These are phyloP conservation scores for Ascochyta fabae DNA, from an alignment of 2,329 filamentous ascomycete species.

Conservation along the genomic window DNA sequence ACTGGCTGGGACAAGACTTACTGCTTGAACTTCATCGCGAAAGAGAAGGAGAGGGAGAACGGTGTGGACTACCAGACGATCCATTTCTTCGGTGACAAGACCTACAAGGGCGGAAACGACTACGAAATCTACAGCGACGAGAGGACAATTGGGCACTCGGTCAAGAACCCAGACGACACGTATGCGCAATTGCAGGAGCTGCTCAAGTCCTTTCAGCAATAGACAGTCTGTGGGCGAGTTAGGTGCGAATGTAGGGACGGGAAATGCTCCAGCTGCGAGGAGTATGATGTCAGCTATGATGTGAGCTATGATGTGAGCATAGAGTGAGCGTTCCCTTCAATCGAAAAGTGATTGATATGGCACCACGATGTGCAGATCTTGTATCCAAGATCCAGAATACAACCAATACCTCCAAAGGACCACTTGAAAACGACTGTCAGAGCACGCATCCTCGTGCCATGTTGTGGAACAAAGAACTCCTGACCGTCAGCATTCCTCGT, in stretches of 20 bases:
- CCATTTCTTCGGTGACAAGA: constrained; percentile 99
- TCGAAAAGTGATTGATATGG: too few species aligned
- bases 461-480: too few species aligned
- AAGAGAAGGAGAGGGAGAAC: constrained; percentile 69
- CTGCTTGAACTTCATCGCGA: constrained; percentile 86
- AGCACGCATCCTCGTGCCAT: too few species aligned
- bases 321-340: not conserved
- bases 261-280: not conserved
- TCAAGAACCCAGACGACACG: constrained; percentile 83
- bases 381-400: too few species aligned
- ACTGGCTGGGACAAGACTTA: constrained; percentile 99
- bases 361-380: too few species aligned
- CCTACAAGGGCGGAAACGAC: constrained; percentile 88
- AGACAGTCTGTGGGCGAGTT: not conserved
- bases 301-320: not conserved
- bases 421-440: too few species aligned
- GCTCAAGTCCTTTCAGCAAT: constrained; percentile 58
- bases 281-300: not conserved
- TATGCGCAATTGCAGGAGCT: constrained; percentile 79
- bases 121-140: constrained; percentile 88
- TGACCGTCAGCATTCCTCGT: too few species aligned
- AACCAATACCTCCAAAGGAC: too few species aligned
- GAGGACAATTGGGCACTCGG: constrained; percentile 84
- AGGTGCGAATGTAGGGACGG: not conserved
- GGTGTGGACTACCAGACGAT: constrained; percentile 83